phyloP scores from a whole-genome alignment of 2,329 filamentous ascomycete species.

The Trichophyton verrucosum region DNA sequence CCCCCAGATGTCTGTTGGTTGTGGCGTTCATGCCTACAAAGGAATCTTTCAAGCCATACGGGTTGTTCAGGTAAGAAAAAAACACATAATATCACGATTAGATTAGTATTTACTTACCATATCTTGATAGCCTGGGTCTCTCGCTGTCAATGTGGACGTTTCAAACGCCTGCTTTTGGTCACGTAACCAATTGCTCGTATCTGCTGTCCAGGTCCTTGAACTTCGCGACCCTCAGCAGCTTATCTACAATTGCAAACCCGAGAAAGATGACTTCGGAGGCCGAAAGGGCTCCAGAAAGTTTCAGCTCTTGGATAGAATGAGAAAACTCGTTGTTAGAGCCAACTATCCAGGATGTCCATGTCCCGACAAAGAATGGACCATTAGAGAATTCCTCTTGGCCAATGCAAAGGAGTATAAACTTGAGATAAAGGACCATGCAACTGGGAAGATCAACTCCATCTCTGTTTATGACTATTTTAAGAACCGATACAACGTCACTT shows the following conservation, averaged over 20 bases:
- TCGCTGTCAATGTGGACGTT: slow-evolving; percentile 81
- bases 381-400: slow-evolving; percentile 37
- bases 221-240: slow-evolving; percentile 24
- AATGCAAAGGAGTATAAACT: slow-evolving; percentile 36
- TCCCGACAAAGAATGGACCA: slow-evolving; percentile 34
- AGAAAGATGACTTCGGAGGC: slow-evolving; percentile 19
- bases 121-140: slow-evolving; percentile 42
- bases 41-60: slow-evolving; percentile 81
- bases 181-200: slow-evolving; percentile 25
- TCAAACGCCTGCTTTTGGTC: slow-evolving; percentile 85
- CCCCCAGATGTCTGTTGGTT: slow-evolving; percentile 43
- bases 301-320: slow-evolving; percentile 20
- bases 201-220: slow-evolving; percentile 25
- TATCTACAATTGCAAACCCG: slow-evolving; percentile 16
- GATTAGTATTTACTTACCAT: slow-evolving; percentile 15
- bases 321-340: slow-evolving; percentile 28
- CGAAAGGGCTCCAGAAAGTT: slow-evolving; percentile 15
- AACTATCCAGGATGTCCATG: slow-evolving; percentile 26
- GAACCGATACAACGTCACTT: slow-evolving; percentile 38
- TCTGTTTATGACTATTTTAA: slow-evolving; percentile 49
- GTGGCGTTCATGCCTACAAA: slow-evolving; percentile 65
- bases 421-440: slow-evolving; percentile 27
- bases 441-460: slow-evolving; percentile 34
- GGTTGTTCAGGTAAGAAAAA: slow-evolving; percentile 46
- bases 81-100: neutral